Base-by-base conservation (phyloP, 1,139 yeast species). In the Taphrina communis region DNA sequence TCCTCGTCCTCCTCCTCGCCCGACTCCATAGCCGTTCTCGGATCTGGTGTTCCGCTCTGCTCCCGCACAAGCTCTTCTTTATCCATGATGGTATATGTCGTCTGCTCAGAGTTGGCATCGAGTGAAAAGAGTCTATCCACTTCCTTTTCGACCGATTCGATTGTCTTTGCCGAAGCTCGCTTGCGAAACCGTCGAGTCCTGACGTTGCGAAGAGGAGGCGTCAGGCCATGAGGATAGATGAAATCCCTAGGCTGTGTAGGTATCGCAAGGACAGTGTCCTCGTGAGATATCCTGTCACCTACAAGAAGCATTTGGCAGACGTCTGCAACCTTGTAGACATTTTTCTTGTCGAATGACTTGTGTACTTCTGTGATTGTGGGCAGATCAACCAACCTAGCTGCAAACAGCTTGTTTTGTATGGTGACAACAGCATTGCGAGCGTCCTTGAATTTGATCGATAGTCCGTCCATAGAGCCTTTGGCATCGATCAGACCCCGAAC, bases 341-440 rank as follows among this genome's bases (percentile, higher is more conserved):
- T 94, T 77, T 93, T 94, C 75, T 89, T 85, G 77, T 95, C 99
- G 39, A 93, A 85, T 1, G 97, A 88, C 78, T 95, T 95, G 76
- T 88, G 91, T 7, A 90, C 86, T 76, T 95, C 99, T 4, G 92
- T 85, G 11, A 93, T 79, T 0, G 97, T 90, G 0, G 99, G 99
- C 72, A 95, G 80, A 74, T 93, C 96, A n/a, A 94, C 85, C 53
- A 95, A 80, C 73, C 90, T 86, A 0, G 96, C 97, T 5, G 93
- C 91, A 78, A 90, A 95, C 70, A 87, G 77, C 80, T 84, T 78
- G 79, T 83, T 76, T 80, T 80, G 82, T 25, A 86, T 79, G 4
- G 79, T 78, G 1, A 86, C 87, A 41, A 90, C 84, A 0, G 98
- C 98, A 71, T 89, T 83, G 61, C 89, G 86, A 66, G 87, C 81